Evolutionary conservation across 2,329 filamentous ascomycete species (phyloP).

Genomic region (Catunica adiposa): DNA sequence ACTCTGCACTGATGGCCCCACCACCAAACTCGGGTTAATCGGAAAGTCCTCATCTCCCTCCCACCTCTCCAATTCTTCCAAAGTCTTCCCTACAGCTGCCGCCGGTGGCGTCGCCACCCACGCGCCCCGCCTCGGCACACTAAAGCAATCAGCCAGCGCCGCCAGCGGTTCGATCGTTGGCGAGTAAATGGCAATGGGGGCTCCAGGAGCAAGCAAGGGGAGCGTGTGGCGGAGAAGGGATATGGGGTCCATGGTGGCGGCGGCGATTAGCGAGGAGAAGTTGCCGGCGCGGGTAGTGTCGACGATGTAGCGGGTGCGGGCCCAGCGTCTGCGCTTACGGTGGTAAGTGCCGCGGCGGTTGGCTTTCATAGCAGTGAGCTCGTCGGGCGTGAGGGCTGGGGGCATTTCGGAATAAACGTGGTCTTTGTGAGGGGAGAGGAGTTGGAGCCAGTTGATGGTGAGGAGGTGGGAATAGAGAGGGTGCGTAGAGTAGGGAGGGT

Average conservation of each 20-base stretch:
- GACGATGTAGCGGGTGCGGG: slow-evolving; percentile 53
- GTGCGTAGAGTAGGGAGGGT: slow-evolving; percentile 43
- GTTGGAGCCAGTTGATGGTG: slow-evolving; percentile 78
- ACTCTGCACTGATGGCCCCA: slow-evolving; percentile 67
- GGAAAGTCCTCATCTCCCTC: slow-evolving; percentile 59
- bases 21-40: slow-evolving; percentile 67
- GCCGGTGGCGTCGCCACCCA: slow-evolving; percentile 43
- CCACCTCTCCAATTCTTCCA: slow-evolving; percentile 38
- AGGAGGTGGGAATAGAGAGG: slow-evolving; percentile 71
- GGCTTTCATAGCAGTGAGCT: slow-evolving; percentile 56
- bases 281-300: slow-evolving; percentile 57
- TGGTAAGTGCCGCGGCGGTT: slow-evolving; percentile 73
- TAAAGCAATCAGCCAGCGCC: slow-evolving; percentile 68
- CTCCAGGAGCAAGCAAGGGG: slow-evolving; percentile 67
- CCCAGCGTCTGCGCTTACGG: slow-evolving; percentile 76
- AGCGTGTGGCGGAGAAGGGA: slow-evolving; percentile 60
- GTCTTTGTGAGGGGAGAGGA: slow-evolving; percentile 62
- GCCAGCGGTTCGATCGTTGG: slow-evolving; percentile 65
- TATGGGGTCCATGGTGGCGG: slow-evolving; percentile 64
- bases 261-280: slow-evolving; percentile 71
- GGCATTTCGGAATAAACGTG: slow-evolving; percentile 54
- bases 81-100: slow-evolving; percentile 28
- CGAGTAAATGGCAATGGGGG: slow-evolving; percentile 72
- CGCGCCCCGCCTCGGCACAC: slow-evolving; percentile 59
- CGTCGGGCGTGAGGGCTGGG: slow-evolving; percentile 37